Base-by-base conservation (phyloP, 1,284 basidiomycete genomes). In the Vanrija humicola region DNA sequence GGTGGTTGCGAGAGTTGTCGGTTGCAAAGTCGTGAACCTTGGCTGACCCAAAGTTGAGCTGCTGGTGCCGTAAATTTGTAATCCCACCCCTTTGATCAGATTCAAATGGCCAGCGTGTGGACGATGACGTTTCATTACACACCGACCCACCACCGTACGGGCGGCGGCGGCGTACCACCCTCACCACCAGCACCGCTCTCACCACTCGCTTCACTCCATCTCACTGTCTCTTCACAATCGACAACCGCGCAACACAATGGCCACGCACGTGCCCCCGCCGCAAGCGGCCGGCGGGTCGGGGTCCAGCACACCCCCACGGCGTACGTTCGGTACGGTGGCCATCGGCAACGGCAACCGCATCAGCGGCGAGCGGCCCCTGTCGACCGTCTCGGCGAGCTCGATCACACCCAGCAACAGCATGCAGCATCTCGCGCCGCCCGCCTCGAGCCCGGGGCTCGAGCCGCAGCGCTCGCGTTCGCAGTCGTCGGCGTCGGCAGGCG, bases 381-480 rank as follows among this genome's bases (percentile, higher is more conserved):
- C 34, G 34, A 34, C 34, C 34, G 34, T 34, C 34, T 34, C 34
- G 9, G 9, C 34, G 34, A 34, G 34, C 34, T 34, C 34, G 5
- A 34, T 34, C 1, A 34, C 34, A 34, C 34, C 34, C 28, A 21
- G 40, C 42, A 42, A 43, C 48, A 12, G 34, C 34, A 34, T 34
- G 34, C 4, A 8, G 12, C 34, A 15, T 34, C 34, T 34, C 34
- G 34, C 34, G 5, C 34, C 14, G 12, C 34, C 34, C 4, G 9
- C 12, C 4, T 12, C 12, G 12, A 34, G 34, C 12, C 34, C 34
- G 18, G 26, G 52, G 5, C 52, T 50, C 6, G 46, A 52, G 23
- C 42, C 49, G 9, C 52, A 50, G 38, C 46, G 59, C 5, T 23
- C 43, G 26, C 55, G 59, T 7, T 44, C 48, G 10, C 45, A 50